Conservation (phyloP, 306 rosid genomes). For the Acacia melanoxylon region DNA sequence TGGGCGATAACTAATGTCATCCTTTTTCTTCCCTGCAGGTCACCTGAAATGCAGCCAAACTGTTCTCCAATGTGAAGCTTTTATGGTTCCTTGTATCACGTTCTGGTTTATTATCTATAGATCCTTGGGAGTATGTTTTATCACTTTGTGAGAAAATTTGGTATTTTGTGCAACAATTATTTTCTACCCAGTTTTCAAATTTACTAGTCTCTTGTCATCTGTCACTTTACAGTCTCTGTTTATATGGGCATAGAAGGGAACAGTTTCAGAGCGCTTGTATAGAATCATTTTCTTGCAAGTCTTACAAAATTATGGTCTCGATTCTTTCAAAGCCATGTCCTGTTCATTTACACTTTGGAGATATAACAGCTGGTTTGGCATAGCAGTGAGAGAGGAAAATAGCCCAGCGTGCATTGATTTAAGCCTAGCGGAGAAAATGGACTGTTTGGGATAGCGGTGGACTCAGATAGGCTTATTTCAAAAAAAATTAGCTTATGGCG, state of each 20-base stretch:
- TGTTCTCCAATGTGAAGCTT: conserved; percentile 78
- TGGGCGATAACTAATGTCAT: conserved; percentile 2
- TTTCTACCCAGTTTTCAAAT: background rate
- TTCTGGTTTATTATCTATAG: conserved; percentile 26
- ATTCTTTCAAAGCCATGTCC: background rate
- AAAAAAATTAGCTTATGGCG: no score
- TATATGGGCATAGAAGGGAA: background rate
- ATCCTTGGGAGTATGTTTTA: conserved; percentile 32
- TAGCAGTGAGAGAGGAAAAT: no score
- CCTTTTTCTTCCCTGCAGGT: conserved; percentile 59
- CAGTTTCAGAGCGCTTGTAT: conserved; percentile 8
- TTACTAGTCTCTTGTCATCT: conserved; percentile 11
- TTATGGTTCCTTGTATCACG: background rate
- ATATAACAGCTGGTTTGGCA: no score
- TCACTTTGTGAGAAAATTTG: conserved; percentile 33
- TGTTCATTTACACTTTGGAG: no score
- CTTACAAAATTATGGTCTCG: conserved; percentile 10
- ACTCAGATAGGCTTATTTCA: no score
- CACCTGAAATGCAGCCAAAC: conserved; percentile 81
- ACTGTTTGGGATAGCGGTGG: no score
- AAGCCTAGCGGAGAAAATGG: no score
- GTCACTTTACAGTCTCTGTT: background rate
- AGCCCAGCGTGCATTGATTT: no score
- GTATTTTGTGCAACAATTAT: conserved; percentile 9
- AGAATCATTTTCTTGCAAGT: conserved; percentile 22